Percentiles rank a stretch among this genome's conserved stretches.
These are phyloP conservation scores for Colletotrichum lentis DNA, from an alignment of 2,329 filamentous ascomycete genomes.

Conservation along the genomic window DNA sequence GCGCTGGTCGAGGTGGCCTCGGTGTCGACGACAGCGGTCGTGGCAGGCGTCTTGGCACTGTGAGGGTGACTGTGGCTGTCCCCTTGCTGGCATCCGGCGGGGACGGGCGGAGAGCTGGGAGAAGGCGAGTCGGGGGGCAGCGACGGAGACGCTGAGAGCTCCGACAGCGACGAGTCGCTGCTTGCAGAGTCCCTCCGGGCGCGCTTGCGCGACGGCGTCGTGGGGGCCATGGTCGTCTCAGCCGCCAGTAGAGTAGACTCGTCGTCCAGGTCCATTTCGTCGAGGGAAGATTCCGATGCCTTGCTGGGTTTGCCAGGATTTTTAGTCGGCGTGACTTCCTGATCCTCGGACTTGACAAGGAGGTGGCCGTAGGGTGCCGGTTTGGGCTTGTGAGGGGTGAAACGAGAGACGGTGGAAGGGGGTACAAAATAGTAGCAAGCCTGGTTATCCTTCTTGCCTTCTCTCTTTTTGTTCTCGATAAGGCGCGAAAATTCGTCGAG, in stretches of 20 bases:
- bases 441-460: slow-evolving; percentile 63
- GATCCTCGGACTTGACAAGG: slow-evolving; percentile 42
- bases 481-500: slow-evolving; percentile 60
- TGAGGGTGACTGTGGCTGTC: slow-evolving; percentile 39
- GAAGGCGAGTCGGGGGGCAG: slow-evolving; percentile 50
- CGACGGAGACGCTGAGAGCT: slow-evolving; percentile 42
- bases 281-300: slow-evolving; percentile 22
- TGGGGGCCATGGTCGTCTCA: neutral
- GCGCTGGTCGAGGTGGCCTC: slow-evolving; percentile 33
- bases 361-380: slow-evolving; percentile 60
- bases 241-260: slow-evolving; percentile 24
- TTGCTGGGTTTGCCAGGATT: slow-evolving; percentile 22
- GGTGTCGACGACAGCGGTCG: slow-evolving; percentile 38
- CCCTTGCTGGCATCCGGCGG: slow-evolving; percentile 31
- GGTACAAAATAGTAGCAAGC: slow-evolving; percentile 64
- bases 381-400: slow-evolving; percentile 56
- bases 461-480: slow-evolving; percentile 63
- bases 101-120: slow-evolving; percentile 41
- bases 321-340: slow-evolving; percentile 34
- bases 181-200: slow-evolving; percentile 49
- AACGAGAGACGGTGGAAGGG: slow-evolving; percentile 53
- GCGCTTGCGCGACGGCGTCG: slow-evolving; percentile 50
- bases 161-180: slow-evolving; percentile 56
- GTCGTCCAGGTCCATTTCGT: slow-evolving; percentile 18
- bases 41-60: slow-evolving; percentile 38